These are phyloP conservation scores for Linum usitatissimum DNA, from an alignment of 345 rosid species.

Conservation along the genomic window DNA sequence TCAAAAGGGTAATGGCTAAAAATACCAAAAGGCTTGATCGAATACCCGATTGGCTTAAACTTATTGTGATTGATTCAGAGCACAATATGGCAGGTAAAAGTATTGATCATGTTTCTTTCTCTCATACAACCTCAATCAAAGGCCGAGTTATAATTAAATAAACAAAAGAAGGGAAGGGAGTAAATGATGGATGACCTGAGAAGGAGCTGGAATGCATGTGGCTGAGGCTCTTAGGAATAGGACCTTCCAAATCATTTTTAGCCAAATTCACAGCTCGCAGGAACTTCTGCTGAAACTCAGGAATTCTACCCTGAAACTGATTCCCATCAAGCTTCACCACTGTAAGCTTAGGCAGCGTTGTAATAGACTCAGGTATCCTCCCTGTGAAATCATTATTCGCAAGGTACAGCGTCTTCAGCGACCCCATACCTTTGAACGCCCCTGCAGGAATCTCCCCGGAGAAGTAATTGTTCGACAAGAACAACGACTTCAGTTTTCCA, in stretches of 20 bases:
- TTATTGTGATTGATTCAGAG: not conserved
- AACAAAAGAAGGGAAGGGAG: no score
- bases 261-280: conserved; percentile 39
- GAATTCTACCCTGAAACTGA: conserved; percentile 44
- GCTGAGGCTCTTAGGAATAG: conserved; percentile 44
- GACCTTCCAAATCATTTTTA: conserved; percentile 60
- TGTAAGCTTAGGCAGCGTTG: conserved; percentile 37
- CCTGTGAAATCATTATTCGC: conserved; percentile 55
- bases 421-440: conserved; percentile 45
- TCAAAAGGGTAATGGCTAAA: no score
- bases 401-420: conserved; percentile 42
- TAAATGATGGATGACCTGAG: conserved; percentile 33
- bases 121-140: no score
- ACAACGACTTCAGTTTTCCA: conserved; percentile 38
- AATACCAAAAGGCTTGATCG: no score
- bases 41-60: no score
- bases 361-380: conserved; percentile 40
- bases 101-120: no score
- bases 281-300: conserved; percentile 30
- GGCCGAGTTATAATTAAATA: no score
- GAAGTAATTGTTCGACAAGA: conserved; percentile 50
- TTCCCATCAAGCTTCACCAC: conserved; percentile 62
- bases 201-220: conserved; percentile 33
- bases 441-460: conserved; percentile 42
- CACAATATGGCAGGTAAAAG: not conserved